Conservation (phyloP, 306 rosid species). For the Trifolium fragiferum region DNA sequence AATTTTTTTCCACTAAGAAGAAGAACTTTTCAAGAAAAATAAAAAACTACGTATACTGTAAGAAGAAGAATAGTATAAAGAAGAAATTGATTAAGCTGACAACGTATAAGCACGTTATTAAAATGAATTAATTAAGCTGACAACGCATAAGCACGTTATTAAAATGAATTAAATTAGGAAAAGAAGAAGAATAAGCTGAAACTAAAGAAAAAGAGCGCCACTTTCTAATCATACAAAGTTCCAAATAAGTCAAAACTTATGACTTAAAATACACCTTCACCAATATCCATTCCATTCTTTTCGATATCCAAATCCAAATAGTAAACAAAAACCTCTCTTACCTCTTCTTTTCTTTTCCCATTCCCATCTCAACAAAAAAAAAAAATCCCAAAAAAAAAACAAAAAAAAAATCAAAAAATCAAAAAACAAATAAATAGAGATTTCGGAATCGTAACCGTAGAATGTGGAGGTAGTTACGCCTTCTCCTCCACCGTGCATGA, state of each 20-base stretch:
- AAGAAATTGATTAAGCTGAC: no score
- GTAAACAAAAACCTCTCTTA: neutral
- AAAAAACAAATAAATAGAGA: neutral
- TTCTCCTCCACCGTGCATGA: conserved; percentile 49
- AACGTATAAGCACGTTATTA: no score
- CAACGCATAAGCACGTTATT: no score
- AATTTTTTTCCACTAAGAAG: no score
- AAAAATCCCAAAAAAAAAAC: no score
- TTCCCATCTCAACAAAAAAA: neutral
- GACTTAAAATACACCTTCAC: neutral
- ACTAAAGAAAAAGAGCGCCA: conserved; percentile 47
- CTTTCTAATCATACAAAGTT: conserved; percentile 27
- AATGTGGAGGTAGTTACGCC: conserved; percentile 37
- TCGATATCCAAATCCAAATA: conserved; percentile 12
- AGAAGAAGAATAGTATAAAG: no score
- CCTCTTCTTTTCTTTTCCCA: no score
- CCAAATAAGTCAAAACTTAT: neutral
- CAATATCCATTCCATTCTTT: neutral
- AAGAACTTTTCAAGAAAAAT: no score
- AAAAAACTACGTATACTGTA: no score
- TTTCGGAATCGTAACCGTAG: conserved; percentile 29
- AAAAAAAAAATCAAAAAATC: neutral
- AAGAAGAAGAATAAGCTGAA: neutral
- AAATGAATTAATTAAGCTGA: no score
- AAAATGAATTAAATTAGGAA: no score